Percentiles rank a stretch among this genome's conserved stretches.
phyloP scores from a whole-genome alignment of 352 stramenopile genomes.

The Thraustochytrium striatum region DNA sequence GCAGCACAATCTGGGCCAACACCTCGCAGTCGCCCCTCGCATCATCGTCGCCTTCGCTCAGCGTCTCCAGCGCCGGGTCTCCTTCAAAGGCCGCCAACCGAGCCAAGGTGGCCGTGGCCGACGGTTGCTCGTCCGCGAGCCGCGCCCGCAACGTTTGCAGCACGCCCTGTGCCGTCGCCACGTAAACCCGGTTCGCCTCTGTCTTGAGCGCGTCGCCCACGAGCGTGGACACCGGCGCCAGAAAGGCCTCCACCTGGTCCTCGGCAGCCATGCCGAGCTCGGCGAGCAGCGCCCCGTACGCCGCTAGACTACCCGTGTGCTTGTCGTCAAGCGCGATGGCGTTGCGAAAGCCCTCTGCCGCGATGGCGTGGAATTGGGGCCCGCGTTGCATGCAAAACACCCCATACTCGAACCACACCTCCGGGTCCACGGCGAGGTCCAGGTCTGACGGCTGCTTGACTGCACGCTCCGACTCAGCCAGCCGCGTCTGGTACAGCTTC shows the following conservation, averaged over 20 bases:
- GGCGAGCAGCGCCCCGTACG: conserved; percentile 10
- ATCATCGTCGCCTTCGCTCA: neutral
- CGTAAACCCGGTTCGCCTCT: too few species aligned
- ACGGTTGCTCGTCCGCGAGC: neutral
- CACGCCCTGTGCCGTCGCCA: neutral
- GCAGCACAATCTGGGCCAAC: neutral
- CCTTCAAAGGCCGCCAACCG: neutral
- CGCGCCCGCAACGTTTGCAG: neutral
- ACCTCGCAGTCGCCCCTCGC: neutral
- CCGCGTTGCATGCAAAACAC: neutral
- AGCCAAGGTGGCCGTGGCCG: too few species aligned
- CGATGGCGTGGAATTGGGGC: neutral
- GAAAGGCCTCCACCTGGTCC: conserved; percentile 14
- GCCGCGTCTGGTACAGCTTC: neutral
- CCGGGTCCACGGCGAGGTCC: conserved; percentile 19
- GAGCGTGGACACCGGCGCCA: neutral
- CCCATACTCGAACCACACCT: conserved; percentile 20
- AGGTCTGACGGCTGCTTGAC: neutral
- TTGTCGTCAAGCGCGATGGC: conserved; percentile 4
- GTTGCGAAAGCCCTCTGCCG: conserved; percentile 27
- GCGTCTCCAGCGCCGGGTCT: neutral
- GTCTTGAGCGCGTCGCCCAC: neutral
- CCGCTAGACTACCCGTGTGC: neutral
- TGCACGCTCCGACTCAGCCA: neutral
- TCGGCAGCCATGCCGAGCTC: neutral